phyloP scores from a whole-genome alignment of 2,329 filamentous ascomycete species.

The Fusarium cyanostomum region DNA sequence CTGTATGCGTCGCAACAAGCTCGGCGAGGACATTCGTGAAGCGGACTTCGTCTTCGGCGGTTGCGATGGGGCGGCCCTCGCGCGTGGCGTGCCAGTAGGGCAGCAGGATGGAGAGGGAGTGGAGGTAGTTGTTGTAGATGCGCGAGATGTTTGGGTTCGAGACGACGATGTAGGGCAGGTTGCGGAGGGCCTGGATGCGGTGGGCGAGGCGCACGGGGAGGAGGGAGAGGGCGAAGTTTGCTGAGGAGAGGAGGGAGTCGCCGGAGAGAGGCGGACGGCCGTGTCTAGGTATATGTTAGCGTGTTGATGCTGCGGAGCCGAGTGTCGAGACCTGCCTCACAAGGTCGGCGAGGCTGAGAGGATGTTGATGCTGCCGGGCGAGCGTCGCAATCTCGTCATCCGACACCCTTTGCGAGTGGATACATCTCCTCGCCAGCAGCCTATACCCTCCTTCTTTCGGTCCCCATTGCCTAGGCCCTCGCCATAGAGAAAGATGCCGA shows the following conservation, averaged over 20 bases:
- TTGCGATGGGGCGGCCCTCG: constrained; percentile 55
- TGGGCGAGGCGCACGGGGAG: constrained; percentile 92
- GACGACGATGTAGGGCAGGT: constrained; percentile 96
- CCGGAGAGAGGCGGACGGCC: constrained; percentile 87
- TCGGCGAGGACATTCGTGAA: constrained; percentile 95
- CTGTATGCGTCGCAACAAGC: constrained; percentile 91
- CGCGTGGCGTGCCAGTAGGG: constrained; percentile 73
- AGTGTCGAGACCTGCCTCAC: constrained; percentile 71
- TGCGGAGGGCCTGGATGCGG: constrained; percentile 90
- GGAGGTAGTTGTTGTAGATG: constrained; percentile 96
- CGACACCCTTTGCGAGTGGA: constrained; percentile 54
- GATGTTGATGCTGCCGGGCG: constrained; percentile 80
- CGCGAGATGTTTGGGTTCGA: constrained; percentile 95
- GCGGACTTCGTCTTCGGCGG: constrained; percentile 84
- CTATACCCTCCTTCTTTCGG: neutral
- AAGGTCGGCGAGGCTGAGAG: constrained; percentile 85
- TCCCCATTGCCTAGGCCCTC: neutral
- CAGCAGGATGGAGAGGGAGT: constrained; percentile 88
- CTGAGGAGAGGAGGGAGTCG: constrained; percentile 83
- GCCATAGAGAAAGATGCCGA: constrained; percentile 18
- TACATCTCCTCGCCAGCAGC: constrained; percentile 10
- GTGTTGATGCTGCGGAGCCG: neutral
- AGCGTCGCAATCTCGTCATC: constrained; percentile 83
- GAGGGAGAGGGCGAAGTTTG: constrained; percentile 94
- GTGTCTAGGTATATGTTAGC: constrained; percentile 54